A percentile compares a stretch with the other conserved stretches of the same genome.
Evolutionary conservation across 208 protist species (phyloP).

Genomic region (Trypanosoma caninum): DNA sequence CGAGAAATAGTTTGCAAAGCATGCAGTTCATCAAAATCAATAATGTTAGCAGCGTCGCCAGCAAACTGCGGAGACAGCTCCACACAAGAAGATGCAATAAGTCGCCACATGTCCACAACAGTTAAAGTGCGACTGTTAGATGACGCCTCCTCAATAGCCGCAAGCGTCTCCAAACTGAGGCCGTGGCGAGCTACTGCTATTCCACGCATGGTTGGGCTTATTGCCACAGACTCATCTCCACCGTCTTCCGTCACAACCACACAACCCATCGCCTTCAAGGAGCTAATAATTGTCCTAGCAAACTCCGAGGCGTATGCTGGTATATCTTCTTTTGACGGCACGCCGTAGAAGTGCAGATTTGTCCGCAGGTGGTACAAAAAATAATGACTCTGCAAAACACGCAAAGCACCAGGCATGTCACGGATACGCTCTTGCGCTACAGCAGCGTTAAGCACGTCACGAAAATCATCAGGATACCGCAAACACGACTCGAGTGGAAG

Average conservation of each 20-base stretch:
- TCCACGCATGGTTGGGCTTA: slow-evolving; percentile 57
- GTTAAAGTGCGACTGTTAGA: slow-evolving; percentile 4
- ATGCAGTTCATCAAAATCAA: slow-evolving; percentile 43
- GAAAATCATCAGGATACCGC: slow-evolving; percentile 79
- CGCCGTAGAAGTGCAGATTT: slow-evolving; percentile 78
- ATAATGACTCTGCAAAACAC: slow-evolving; percentile 80
- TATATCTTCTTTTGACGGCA: slow-evolving; percentile 61
- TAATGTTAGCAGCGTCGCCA: slow-evolving; percentile 62
- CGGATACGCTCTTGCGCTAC: slow-evolving; percentile 54
- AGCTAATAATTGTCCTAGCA: slow-evolving; percentile 46
- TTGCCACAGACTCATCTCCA: slow-evolving; percentile 39
- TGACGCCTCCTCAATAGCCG: slow-evolving; percentile 35
- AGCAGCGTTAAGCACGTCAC: slow-evolving; percentile 68
- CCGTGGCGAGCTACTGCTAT: slow-evolving; percentile 57
- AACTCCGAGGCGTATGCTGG: slow-evolving; percentile 75
- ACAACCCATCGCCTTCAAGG: slow-evolving; percentile 48
- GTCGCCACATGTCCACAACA: slow-evolving; percentile 40
- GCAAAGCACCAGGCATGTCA: slow-evolving; percentile 61
- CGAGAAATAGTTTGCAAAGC: slow-evolving; percentile 69
- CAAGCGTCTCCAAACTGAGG: slow-evolving; percentile 52
- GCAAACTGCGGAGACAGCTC: slow-evolving; percentile 56
- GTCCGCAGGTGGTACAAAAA: slow-evolving; percentile 73
- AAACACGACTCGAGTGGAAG: slow-evolving; percentile 78
- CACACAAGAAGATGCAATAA: slow-evolving; percentile 36
- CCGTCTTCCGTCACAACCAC: slow-evolving; percentile 24